Evolutionary conservation across 495 filamentous ascomycete species (phyloP).

Genomic region (Penicillium canescens): DNA sequence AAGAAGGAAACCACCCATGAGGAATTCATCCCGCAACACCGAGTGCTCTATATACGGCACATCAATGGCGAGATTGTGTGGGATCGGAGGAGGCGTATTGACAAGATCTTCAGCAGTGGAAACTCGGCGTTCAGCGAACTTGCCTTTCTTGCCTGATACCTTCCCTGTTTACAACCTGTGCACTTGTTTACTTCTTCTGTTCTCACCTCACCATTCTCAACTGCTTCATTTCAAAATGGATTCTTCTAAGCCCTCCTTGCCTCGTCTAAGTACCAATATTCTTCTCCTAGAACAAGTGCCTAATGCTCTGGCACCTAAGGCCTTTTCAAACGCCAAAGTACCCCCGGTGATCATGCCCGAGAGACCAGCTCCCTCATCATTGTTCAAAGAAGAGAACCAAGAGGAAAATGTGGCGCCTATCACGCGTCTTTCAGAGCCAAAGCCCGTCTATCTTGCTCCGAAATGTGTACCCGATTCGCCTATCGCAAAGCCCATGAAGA

Average conservation of each 20-base stretch:
- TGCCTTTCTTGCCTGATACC: constrained; percentile 29
- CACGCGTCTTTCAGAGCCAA: constrained; percentile 13
- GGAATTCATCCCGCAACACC: constrained; percentile 82
- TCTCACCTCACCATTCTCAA: not conserved
- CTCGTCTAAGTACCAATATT: constrained; percentile 18
- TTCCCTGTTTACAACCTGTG: not conserved
- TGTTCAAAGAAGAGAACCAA: constrained; percentile 30
- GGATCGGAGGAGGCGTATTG: constrained; percentile 57
- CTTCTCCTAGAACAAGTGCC: not conserved
- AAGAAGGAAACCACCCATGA: constrained; percentile 76
- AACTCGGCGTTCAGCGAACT: constrained; percentile 40
- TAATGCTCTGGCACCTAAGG: not conserved
- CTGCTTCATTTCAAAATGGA: constrained; percentile 11
- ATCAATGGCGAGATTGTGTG: constrained; percentile 52
- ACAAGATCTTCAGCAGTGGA: constrained; percentile 60
- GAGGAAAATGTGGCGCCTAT: constrained; percentile 22
- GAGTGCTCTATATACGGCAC: constrained; percentile 70
- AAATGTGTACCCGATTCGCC: constrained; percentile 23
- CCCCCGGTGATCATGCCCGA: constrained; percentile 5
- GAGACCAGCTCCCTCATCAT: constrained; percentile 14
- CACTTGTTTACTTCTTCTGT: not conserved
- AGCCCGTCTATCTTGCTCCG: constrained; percentile 5
- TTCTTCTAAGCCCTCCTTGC: constrained; percentile 13
- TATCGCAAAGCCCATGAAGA: constrained; percentile 32
- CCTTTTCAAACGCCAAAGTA: not conserved